These are phyloP conservation scores for Ceratobasidium sp. DNA, from an alignment of 1,284 basidiomycete genomes.

Conservation along the genomic window DNA sequence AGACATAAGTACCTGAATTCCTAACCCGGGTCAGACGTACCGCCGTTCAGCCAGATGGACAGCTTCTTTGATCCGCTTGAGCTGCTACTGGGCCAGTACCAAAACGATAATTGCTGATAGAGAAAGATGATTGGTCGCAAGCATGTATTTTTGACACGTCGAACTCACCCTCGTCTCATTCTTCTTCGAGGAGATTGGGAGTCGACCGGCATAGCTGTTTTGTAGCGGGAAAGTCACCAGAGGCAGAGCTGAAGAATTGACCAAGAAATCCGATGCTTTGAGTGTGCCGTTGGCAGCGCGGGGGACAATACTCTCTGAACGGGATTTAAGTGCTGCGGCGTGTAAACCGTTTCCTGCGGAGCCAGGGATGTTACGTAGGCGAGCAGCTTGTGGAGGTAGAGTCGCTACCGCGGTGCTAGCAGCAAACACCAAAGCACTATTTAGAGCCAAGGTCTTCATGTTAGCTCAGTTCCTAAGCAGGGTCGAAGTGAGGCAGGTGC, in stretches of 20 bases:
- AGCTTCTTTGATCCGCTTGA: conserved; percentile 14
- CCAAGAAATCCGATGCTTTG: conserved; percentile 38
- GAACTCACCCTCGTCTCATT: conserved; percentile 42
- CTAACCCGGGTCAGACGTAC: conserved; percentile 34
- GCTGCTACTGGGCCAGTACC: conserved; percentile 47
- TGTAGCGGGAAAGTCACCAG: conserved; percentile 46
- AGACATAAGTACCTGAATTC: too few species aligned
- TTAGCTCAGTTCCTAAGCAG: not conserved
- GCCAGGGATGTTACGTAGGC: not conserved
- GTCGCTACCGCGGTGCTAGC: not conserved
- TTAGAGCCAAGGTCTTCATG: conserved; percentile 19
- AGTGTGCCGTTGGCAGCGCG: not conserved
- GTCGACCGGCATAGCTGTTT: conserved; percentile 46
- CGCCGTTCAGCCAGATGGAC: conserved; percentile 22
- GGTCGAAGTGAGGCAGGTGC: not conserved
- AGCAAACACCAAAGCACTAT: not conserved
- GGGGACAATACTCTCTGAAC: not conserved
- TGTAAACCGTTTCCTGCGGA: not conserved
- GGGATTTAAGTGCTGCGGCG: not conserved
- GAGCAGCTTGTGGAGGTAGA: conserved; percentile 6
- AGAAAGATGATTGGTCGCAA: not conserved
- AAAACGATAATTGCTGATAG: conserved; percentile 47
- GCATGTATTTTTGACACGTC: not conserved
- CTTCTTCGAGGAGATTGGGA: conserved; percentile 40
- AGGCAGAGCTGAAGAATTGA: conserved; percentile 48